Conservation (phyloP, 2,329 filamentous ascomycete species). For the Uncinocarpus reesii region DNA sequence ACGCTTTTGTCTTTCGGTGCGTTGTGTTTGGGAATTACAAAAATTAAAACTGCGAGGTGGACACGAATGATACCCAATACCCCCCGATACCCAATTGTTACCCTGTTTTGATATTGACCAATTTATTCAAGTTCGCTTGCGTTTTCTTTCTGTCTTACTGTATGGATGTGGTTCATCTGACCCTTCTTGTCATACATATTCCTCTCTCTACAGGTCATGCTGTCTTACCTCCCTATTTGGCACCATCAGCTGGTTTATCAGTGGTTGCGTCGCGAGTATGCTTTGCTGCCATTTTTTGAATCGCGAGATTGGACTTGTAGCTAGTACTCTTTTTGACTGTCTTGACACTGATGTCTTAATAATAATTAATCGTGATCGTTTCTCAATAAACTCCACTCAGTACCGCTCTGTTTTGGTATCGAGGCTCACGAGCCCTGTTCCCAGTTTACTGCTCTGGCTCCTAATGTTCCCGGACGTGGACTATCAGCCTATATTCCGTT, state of each 20-base stretch:
- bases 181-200: neutral
- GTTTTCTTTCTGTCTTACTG: neutral
- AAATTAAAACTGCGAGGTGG: conserved; percentile 16
- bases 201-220: neutral
- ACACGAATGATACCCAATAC: conserved; percentile 20
- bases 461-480: too few relatives aligned
- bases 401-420: too few relatives aligned
- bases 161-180: neutral
- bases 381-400: too few relatives aligned
- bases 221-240: neutral
- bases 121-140: conserved; percentile 1
- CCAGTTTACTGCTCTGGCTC: too few relatives aligned
- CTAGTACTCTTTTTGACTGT: conserved; percentile 2
- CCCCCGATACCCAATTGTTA: conserved; percentile 18
- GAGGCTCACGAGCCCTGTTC: too few relatives aligned
- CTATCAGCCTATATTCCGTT: too few relatives aligned
- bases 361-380: conserved; percentile 10
- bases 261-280: neutral
- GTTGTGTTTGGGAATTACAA: conserved; percentile 17
- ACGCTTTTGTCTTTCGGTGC: conserved; percentile 12
- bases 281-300: neutral
- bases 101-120: conserved; percentile 10
- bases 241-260: too few relatives aligned
- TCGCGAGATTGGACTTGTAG: neutral
- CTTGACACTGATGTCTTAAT: conserved; percentile 7